Conservation (phyloP, 345 rosid species). For the Mangifera indica region DNA sequence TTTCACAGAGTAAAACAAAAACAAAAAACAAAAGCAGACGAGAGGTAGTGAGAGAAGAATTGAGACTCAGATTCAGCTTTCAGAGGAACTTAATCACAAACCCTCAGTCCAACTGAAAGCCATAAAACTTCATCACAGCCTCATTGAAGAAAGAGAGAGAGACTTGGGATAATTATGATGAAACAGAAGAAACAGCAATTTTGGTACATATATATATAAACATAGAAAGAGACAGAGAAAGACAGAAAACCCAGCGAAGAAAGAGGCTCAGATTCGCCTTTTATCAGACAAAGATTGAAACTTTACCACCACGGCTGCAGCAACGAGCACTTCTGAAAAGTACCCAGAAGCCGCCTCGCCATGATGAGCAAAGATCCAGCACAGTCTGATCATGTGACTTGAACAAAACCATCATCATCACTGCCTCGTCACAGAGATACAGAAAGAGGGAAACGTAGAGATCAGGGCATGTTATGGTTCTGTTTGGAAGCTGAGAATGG, state of each 20-base stretch:
- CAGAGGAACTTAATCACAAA: too few relatives aligned
- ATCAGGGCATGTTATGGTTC: neutral
- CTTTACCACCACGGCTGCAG: slow-evolving; percentile 3
- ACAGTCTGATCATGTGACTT: neutral
- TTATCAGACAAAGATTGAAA: neutral
- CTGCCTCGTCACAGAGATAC: slow-evolving; percentile 8
- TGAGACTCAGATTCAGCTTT: too few relatives aligned
- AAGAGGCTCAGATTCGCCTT: slow-evolving; percentile 15
- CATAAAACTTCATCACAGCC: too few relatives aligned
- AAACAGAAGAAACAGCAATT: too few relatives aligned
- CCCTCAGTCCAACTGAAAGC: too few relatives aligned
- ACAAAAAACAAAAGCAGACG: neutral
- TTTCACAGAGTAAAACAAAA: too few relatives aligned
- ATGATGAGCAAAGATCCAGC: neutral
- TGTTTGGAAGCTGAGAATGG: too few relatives aligned
- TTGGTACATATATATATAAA: too few relatives aligned
- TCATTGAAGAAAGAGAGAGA: neutral
- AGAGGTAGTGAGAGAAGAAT: too few relatives aligned
- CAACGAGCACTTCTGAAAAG: neutral
- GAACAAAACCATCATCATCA: neutral
- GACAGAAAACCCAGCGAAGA: neutral
- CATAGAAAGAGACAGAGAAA: too few relatives aligned
- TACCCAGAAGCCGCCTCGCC: slow-evolving; percentile 17
- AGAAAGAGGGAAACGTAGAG: neutral
- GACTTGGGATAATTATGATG: too few relatives aligned